These are phyloP conservation scores for Malus hybrid DNA, from an alignment of 331 rosid genomes.

Conservation along the genomic window DNA sequence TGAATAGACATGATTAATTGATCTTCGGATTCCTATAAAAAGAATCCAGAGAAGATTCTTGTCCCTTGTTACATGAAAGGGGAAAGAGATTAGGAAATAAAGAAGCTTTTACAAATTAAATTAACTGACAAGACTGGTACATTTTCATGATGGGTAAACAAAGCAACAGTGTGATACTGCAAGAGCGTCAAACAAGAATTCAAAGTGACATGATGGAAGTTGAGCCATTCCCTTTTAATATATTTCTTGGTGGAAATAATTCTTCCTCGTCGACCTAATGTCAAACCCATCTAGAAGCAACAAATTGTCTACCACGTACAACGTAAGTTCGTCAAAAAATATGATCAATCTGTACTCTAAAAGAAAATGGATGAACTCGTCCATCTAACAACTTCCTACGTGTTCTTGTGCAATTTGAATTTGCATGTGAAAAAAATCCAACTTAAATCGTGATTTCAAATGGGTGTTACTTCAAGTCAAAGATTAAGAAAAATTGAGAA, in stretches of 20 bases:
- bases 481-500: not conserved
- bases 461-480: not conserved
- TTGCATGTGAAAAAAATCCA: not conserved
- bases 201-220: not conserved
- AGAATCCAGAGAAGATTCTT: no score
- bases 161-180: not conserved
- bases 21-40: no score
- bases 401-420: not conserved
- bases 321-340: no score
- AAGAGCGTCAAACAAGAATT: constrained; percentile 2
- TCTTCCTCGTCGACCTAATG: not conserved
- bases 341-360: not conserved
- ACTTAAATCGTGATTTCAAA: not conserved
- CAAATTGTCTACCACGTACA: not conserved
- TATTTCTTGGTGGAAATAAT: not conserved
- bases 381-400: not conserved
- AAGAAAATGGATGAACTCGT: no score
- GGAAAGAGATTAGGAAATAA: not conserved
- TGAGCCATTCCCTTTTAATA: not conserved
- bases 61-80: no score
- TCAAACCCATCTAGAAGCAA: not conserved
- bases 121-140: not conserved
- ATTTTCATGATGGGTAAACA: not conserved
- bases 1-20: no score
- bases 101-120: not conserved